These are phyloP conservation scores for Oryza rufipogon DNA, from an alignment of 176 grass and related monocot species.

Conservation along the genomic window DNA sequence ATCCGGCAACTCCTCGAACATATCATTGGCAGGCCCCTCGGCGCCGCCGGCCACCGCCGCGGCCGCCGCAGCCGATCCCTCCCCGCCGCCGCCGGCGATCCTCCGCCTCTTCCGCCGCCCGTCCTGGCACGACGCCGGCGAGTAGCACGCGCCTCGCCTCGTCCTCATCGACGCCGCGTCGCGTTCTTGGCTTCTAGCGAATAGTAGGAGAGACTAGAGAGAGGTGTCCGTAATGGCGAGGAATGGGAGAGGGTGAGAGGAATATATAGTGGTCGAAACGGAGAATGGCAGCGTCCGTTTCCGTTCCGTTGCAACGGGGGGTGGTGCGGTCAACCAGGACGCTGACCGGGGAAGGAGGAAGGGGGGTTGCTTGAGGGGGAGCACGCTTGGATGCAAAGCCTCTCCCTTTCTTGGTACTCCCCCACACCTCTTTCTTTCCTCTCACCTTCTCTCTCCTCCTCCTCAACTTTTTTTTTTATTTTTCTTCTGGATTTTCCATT, in stretches of 20 bases:
- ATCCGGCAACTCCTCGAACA: conserved; percentile 69
- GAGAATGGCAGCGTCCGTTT: neutral
- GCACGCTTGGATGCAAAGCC: conserved; percentile 61
- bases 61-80: neutral
- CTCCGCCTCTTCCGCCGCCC: conserved; percentile 41
- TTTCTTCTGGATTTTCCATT: neutral
- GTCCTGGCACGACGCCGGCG: neutral
- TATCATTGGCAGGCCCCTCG: neutral
- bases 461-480: neutral
- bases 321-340: conserved; percentile 51
- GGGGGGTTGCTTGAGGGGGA: conserved; percentile 54
- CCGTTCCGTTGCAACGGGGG: conserved; percentile 39
- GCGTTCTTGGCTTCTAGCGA: neutral
- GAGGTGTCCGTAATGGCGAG: conserved; percentile 41
- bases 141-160: conserved; percentile 49
- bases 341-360: conserved; percentile 38
- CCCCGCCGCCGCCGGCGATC: neutral
- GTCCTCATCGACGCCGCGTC: conserved; percentile 43
- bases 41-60: neutral
- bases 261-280: conserved; percentile 29
- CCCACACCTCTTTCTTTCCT: neutral
- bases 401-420: conserved; percentile 57
- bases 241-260: conserved; percentile 7
- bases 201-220: neutral
- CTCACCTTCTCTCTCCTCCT: neutral